Percentiles rank a stretch among this genome's conserved stretches.
Conservation (phyloP, 805 yeast species). For the Saccharomycopsis fibuligera region DNA sequence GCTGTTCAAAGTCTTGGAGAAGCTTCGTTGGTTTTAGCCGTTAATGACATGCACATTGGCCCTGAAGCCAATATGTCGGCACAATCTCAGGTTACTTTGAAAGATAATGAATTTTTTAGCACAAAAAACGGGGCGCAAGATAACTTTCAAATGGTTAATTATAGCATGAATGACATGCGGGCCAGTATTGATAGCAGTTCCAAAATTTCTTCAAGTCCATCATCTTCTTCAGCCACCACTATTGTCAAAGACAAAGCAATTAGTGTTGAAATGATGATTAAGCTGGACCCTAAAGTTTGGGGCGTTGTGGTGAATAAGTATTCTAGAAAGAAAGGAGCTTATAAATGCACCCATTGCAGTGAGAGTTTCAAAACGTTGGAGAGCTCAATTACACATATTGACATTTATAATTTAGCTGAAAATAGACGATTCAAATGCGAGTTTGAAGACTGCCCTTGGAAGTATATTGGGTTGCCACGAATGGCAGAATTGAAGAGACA, state of each 20-base stretch:
- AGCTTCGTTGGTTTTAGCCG: no score
- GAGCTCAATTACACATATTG: conserved; percentile 39
- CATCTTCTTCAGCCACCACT: no score
- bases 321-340: conserved; percentile 32
- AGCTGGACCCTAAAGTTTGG: background rate
- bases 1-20: no score
- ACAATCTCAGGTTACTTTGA: no score
- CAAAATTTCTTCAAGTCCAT: no score
- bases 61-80: no score
- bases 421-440: conserved; percentile 41
- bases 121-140: no score
- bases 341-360: conserved; percentile 43
- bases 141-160: no score
- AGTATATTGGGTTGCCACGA: conserved; percentile 42
- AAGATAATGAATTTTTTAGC: no score
- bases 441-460: conserved; percentile 41
- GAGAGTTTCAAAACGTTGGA: conserved; percentile 33
- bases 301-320: conserved; percentile 17
- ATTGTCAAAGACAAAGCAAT: background rate
- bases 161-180: no score
- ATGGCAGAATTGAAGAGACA: conserved; percentile 45
- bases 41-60: no score
- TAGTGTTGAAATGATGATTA: background rate
- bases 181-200: no score
- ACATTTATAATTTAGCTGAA: conserved; percentile 29